These are phyloP conservation scores for Datura wrightii DNA, from an alignment of 257 asterid genomes.

Conservation along the genomic window DNA sequence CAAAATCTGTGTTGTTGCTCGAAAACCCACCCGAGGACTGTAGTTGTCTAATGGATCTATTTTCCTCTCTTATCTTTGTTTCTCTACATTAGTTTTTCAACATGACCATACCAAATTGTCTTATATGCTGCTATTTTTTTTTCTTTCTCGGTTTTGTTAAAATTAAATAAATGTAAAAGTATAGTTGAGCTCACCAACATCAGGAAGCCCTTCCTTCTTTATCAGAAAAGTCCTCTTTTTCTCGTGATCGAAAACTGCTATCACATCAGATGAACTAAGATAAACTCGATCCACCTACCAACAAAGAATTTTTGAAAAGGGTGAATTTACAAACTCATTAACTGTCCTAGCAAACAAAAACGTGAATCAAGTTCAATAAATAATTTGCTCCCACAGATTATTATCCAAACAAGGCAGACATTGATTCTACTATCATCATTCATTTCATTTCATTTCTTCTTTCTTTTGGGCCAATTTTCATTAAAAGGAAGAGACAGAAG, in stretches of 20 bases:
- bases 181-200: constrained; percentile 58
- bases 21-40: background rate
- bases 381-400: background rate
- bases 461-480: background rate
- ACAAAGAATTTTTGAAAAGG: background rate
- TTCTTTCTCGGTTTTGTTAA: background rate
- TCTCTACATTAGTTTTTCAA: background rate
- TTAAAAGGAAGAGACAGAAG: background rate
- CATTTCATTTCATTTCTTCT: background rate
- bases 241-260: constrained; percentile 81
- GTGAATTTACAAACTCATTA: background rate
- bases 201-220: constrained; percentile 82
- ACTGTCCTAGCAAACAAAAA: background rate
- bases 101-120: background rate
- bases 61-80: constrained; percentile 2
- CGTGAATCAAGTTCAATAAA: background rate
- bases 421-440: background rate
- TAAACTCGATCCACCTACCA: constrained; percentile 81
- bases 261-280: constrained; percentile 67
- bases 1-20: background rate
- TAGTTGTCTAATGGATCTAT: background rate
- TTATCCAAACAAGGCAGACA: background rate
- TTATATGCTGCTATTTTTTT: background rate
- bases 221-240: constrained; percentile 66
- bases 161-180: background rate